Percentiles rank a stretch among this genome's conserved stretches.
These are phyloP conservation scores for Gracilaria vermiculophylla DNA, from an alignment of 23 red algal genomes.

Conservation along the genomic window DNA sequence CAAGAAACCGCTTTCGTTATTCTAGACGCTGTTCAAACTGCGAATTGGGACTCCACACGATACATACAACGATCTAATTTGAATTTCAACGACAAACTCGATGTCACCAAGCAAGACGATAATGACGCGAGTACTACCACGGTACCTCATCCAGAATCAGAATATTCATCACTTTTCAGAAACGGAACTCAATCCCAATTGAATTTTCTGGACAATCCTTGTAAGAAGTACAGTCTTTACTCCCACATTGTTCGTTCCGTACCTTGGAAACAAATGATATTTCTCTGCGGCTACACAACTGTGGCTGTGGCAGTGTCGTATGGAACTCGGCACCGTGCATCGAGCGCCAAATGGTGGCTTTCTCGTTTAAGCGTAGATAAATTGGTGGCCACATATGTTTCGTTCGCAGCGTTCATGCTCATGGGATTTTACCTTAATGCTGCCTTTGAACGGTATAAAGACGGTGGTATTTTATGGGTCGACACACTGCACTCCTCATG, in stretches of 20 bases:
- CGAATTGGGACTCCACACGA: conserved; percentile 1
- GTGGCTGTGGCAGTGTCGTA: conserved; percentile 7
- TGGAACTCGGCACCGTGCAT: neutral
- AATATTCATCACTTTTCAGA: neutral
- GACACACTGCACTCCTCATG: neutral
- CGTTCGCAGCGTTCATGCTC: conserved; percentile 41
- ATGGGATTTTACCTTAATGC: conserved; percentile 37
- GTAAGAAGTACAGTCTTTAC: neutral
- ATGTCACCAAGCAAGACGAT: no score
- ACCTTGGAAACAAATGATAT: conserved; percentile 21
- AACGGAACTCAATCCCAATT: neutral
- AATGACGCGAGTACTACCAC: neutral
- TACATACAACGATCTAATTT: neutral
- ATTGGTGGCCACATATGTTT: conserved; percentile 27
- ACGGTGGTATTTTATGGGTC: conserved; percentile 15
- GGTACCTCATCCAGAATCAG: neutral
- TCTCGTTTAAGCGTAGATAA: neutral
- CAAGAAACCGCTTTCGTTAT: neutral
- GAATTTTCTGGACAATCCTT: neutral
- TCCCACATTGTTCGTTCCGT: conserved; percentile 22
- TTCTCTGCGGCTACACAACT: neutral
- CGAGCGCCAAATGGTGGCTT: conserved; percentile 24
- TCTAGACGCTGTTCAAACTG: neutral
- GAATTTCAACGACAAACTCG: no score
- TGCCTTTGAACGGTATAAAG: conserved; percentile 17